Conservation (phyloP, 2,329 filamentous ascomycete genomes). For the Cercospora sesami region DNA sequence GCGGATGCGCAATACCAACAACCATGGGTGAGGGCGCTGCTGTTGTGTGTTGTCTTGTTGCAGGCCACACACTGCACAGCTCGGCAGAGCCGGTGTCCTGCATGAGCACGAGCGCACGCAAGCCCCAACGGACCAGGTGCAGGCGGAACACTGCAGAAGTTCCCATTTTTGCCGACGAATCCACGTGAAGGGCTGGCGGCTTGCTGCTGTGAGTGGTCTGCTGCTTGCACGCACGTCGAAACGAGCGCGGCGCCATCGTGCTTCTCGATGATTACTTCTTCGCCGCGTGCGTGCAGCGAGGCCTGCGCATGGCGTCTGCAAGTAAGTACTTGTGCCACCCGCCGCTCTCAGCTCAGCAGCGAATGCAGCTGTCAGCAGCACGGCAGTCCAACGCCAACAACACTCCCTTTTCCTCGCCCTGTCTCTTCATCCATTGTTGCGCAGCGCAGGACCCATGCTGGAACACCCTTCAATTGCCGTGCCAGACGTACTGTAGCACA, state of each 20-base stretch:
- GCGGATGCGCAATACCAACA: not conserved
- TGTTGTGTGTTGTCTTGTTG: not conserved
- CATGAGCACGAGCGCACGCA: not conserved
- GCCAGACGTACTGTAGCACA: not conserved
- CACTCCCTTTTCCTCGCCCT: not conserved
- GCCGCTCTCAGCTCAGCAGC: conserved; percentile 4
- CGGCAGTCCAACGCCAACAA: not conserved
- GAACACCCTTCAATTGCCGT: not conserved
- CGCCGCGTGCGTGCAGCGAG: conserved; percentile 6
- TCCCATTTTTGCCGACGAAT: conserved; percentile 7
- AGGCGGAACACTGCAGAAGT: not conserved
- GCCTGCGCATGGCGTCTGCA: conserved; percentile 10
- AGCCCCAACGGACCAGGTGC: conserved; percentile 4
- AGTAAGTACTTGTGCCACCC: not conserved
- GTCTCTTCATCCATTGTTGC: not conserved
- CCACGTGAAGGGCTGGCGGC: not conserved
- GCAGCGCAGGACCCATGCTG: not conserved
- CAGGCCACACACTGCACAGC: not conserved
- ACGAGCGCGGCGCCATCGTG: not conserved
- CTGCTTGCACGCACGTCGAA: conserved; percentile 3
- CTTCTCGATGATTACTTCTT: not conserved
- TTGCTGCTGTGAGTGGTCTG: conserved; percentile 1
- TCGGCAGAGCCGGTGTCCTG: not conserved
- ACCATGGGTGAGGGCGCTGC: not conserved
- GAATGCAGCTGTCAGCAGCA: not conserved